These are phyloP conservation scores for Pseudogymnoascus sp. DNA, from an alignment of 2,329 filamentous ascomycete genomes.

Conservation along the genomic window DNA sequence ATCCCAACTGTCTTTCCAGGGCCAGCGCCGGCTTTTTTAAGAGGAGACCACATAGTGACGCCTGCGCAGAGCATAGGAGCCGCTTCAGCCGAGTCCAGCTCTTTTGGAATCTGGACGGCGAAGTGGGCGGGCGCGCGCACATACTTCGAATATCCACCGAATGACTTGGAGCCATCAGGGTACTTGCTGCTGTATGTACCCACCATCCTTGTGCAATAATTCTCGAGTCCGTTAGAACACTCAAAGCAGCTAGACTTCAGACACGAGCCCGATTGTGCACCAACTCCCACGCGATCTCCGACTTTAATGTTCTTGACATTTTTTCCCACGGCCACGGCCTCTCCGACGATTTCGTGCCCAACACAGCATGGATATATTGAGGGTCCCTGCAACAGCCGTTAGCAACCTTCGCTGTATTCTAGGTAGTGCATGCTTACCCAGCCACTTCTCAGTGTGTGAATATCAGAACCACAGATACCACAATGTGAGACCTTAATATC, in stretches of 20 bases:
- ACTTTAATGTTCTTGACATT: conserved; percentile 36
- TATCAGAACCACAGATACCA: conserved; percentile 36
- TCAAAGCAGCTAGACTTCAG: conserved; percentile 38
- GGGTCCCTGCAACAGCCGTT: conserved; percentile 24
- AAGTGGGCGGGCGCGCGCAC: conserved; percentile 49
- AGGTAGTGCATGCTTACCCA: conserved; percentile 14
- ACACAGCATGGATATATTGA: conserved; percentile 34
- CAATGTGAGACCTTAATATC: conserved; percentile 42
- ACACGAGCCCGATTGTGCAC: conserved; percentile 42
- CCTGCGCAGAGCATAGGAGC: conserved; percentile 72
- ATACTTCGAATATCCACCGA: conserved; percentile 38
- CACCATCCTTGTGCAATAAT: conserved; percentile 33
- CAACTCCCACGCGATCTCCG: conserved; percentile 46
- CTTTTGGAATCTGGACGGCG: conserved; percentile 48
- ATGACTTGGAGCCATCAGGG: conserved; percentile 31
- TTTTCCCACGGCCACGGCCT: conserved; percentile 37
- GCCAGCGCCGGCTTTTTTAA: conserved; percentile 57
- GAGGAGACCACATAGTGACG: conserved; percentile 62
- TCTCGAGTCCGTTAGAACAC: conserved; percentile 37
- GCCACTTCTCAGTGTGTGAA: conserved; percentile 23
- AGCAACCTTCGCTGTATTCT: not conserved
- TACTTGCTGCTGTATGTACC: conserved; percentile 37
- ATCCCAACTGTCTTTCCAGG: conserved; percentile 65
- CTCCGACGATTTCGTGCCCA: conserved; percentile 44
- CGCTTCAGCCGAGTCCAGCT: conserved; percentile 38